phyloP scores from a whole-genome alignment of 202 grass and related monocot genomes.

The Schoenoplectus tabernaemontani region DNA sequence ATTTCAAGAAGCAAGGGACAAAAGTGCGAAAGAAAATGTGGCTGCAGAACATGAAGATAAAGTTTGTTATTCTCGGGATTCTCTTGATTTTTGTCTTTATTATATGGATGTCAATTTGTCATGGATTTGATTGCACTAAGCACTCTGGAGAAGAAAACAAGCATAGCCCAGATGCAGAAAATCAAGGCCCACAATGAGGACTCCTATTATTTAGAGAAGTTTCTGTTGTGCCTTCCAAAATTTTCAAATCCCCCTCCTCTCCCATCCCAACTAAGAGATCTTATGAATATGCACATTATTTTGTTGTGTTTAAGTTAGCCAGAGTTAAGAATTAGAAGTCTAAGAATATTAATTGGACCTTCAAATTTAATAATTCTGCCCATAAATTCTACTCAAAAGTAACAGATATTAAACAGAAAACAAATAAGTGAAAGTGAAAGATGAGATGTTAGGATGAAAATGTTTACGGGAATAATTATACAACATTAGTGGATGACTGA shows the following conservation, averaged over 20 bases:
- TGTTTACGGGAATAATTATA: too few relatives aligned
- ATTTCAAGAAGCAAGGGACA: slow-evolving; percentile 80
- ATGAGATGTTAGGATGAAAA: neutral
- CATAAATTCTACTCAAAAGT: neutral
- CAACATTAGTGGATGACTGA: neutral
- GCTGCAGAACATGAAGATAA: slow-evolving; percentile 93
- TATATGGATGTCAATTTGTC: slow-evolving; percentile 84
- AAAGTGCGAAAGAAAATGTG: slow-evolving; percentile 87
- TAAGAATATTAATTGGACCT: neutral
- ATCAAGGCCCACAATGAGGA: slow-evolving; percentile 14
- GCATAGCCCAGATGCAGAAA: neutral
- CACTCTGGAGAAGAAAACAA: slow-evolving; percentile 42
- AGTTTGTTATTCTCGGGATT: slow-evolving; percentile 66
- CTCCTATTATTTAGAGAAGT: neutral
- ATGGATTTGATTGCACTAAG: slow-evolving; percentile 92
- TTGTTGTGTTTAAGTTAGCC: neutral
- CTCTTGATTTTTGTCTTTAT: slow-evolving; percentile 78
- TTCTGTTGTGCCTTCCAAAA: neutral
- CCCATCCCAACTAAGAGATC: neutral
- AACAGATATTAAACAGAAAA: neutral
- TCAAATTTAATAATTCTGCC: neutral
- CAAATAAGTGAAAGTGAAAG: neutral
- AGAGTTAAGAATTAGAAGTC: neutral
- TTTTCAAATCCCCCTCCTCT: neutral
- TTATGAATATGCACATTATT: slow-evolving; percentile 5